Evolutionary conservation across 352 stramenopile species (phyloP).

Genomic region (Globisporangium parvum): DNA sequence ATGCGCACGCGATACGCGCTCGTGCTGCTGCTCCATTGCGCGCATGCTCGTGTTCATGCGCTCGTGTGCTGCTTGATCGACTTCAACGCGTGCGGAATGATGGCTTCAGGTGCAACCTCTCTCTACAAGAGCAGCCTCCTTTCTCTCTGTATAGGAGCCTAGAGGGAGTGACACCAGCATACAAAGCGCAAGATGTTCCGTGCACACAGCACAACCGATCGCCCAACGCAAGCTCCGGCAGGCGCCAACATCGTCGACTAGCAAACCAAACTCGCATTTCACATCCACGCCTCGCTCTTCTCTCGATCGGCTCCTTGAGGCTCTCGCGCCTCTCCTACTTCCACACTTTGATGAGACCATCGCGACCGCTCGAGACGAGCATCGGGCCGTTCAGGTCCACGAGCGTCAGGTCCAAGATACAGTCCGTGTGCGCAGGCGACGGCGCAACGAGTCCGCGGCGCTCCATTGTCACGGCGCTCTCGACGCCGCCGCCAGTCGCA

Average conservation of each 20-base stretch:
- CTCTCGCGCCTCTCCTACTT: slow-evolving; percentile 37
- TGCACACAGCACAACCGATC: slow-evolving; percentile 1
- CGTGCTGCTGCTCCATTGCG: not conserved
- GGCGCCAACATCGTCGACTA: no score
- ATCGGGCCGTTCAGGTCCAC: slow-evolving; percentile 89
- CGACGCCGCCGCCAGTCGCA: slow-evolving; percentile 45
- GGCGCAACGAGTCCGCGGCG: slow-evolving; percentile 81
- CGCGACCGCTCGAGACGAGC: slow-evolving; percentile 90
- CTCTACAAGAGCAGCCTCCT: slow-evolving; percentile 1
- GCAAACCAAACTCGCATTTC: not conserved
- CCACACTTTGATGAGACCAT: slow-evolving; percentile 97
- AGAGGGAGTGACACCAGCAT: not conserved
- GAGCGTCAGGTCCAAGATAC: slow-evolving; percentile 94
- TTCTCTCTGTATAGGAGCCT: not conserved
- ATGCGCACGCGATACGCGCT: not conserved
- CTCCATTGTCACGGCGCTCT: slow-evolving; percentile 80
- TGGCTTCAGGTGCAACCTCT: slow-evolving; percentile 6
- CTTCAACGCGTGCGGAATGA: not conserved
- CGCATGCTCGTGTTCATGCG: no score
- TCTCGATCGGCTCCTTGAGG: no score
- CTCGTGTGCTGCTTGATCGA: no score
- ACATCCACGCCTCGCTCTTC: not conserved
- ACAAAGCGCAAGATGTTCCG: not conserved
- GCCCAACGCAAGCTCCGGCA: no score
- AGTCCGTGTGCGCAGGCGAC: slow-evolving; percentile 90